Evolutionary conservation across 345 rosid species (phyloP), one percentile per base, ranked within the genome.

Genomic region (Cardamine resedifolia): DNA sequence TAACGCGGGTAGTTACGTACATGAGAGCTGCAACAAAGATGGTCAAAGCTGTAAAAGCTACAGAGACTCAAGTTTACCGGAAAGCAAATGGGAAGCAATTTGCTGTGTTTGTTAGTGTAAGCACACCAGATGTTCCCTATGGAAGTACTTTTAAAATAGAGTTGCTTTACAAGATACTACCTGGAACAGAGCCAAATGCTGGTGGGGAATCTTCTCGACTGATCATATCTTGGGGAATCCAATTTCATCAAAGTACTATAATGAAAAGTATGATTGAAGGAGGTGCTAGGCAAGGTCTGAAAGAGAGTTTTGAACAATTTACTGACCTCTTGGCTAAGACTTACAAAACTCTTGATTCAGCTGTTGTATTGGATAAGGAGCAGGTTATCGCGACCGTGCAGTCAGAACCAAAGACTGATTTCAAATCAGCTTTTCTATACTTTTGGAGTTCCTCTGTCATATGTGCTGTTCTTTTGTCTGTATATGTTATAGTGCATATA

Each of bases 211-310:
- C 91, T 24, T 83, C 88, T 19, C 86, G 44, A 16, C 84, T 90
- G 31, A 44, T 78, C n/a, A 69, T 90, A 70, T 89, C 97, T 14
- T 94, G 96, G 98, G 88, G 82, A 43, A 77, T 89, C 57, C 75
- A 75, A 16, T 90, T 94, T 72, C 80, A 44, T 66, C 94, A 86
- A n/a, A 84, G 68, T 80, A 83, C 88, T 43, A 76, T 89, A 80
- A 87, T 94, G 92, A 89, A 78, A 82, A 83, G 90, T 61, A 85
- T 94, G 95, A 90, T 91, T 70, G 92, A 87, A 85, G 88, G 89
- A 55, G 98, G 97, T 51, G 92, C 72, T 61, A 84, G 77, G 81
- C 91, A 89, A 81, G 97, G 98, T 23, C 63, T 94, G 47, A 86
- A 77, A 66, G 92, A 87, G 50, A 85, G 89, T 78, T 94, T 91